Evolutionary conservation across 352 stramenopile species (phyloP).

Genomic region (Globisporangium uncinulatum): DNA sequence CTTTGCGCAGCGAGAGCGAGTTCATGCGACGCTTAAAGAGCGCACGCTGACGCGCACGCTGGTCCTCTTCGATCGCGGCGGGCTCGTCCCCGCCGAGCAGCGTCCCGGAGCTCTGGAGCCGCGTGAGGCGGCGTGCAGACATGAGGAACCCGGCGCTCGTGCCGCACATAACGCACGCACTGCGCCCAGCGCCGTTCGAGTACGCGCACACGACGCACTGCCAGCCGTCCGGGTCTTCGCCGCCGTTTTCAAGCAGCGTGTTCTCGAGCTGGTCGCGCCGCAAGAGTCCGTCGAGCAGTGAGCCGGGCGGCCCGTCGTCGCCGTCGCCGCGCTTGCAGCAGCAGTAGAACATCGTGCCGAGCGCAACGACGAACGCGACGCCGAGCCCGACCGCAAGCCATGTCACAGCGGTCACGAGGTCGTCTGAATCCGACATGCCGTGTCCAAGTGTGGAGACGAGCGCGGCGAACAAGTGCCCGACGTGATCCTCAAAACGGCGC

Average conservation of each 20-base stretch:
- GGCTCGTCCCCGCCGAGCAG: conserved; percentile 37
- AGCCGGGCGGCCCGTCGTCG: conserved; percentile 5
- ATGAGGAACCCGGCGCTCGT: conserved; percentile 29
- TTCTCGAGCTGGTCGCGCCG: conserved; percentile 55
- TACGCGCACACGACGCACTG: conserved; percentile 70
- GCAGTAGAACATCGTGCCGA: conserved; percentile 38
- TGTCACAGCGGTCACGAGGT: conserved; percentile 28
- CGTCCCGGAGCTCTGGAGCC: conserved; percentile 50
- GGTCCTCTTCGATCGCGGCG: conserved; percentile 25
- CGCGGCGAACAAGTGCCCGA: background rate
- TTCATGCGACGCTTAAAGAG: conserved; percentile 70
- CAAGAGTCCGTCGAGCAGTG: conserved; percentile 51
- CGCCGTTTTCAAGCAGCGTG: conserved; percentile 39
- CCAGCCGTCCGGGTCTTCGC: conserved; percentile 40
- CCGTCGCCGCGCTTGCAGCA: conserved; percentile 29
- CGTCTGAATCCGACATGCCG: conserved; percentile 7
- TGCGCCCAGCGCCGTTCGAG: conserved; percentile 34
- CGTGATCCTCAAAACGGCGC: background rate
- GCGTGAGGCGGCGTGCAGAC: conserved; percentile 21
- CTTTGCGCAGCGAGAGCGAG: conserved; percentile 49
- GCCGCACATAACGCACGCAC: conserved; percentile 63
- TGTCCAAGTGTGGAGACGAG: background rate
- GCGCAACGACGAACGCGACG: conserved; percentile 21
- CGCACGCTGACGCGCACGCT: conserved; percentile 43
- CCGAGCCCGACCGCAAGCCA: conserved; percentile 31